phyloP scores from a whole-genome alignment of 129 eudicot species.

The Gnaphalium uliginosum region DNA sequence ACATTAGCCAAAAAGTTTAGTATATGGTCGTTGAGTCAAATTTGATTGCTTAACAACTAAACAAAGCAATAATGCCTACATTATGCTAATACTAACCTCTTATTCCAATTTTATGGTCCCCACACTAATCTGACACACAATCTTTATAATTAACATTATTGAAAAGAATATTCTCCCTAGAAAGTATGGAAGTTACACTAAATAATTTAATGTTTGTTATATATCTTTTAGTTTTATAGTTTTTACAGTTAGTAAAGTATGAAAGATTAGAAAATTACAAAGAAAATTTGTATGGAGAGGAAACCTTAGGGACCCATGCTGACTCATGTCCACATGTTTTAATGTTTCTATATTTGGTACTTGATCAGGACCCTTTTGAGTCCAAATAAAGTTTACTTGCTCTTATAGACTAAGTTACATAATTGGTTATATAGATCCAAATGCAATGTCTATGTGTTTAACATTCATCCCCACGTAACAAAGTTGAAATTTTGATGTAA shows the following conservation, averaged over 20 bases:
- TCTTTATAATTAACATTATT: constrained; percentile 22
- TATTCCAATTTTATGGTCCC: constrained; percentile 36
- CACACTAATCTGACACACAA: constrained; percentile 30
- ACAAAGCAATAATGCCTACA: constrained; percentile 29
- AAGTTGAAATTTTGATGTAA: constrained; percentile 17
- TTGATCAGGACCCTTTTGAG: constrained; percentile 29
- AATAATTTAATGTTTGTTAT: constrained; percentile 23
- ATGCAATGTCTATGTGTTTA: constrained; percentile 33
- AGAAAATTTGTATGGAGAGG: constrained; percentile 3
- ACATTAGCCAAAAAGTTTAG: constrained; percentile 11
- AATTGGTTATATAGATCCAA: constrained; percentile 25
- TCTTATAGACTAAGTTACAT: constrained; percentile 35
- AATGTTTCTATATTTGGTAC: constrained; percentile 35
- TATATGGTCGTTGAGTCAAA: constrained; percentile 24
- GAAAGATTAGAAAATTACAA: not conserved
- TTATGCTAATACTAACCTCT: constrained; percentile 30
- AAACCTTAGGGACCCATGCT: constrained; percentile 39
- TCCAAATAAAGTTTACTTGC: constrained; percentile 27
- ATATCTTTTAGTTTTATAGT: constrained; percentile 1
- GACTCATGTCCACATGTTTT: constrained; percentile 64
- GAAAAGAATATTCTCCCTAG: constrained; percentile 28
- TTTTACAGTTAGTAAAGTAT: not conserved
- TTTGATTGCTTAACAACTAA: constrained; percentile 32
- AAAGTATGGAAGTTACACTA: constrained; percentile 14
- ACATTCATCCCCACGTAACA: constrained; percentile 37